Evolutionary conservation across 2,329 filamentous ascomycete species (phyloP).

Genomic region (Sphaerulina populicola): DNA sequence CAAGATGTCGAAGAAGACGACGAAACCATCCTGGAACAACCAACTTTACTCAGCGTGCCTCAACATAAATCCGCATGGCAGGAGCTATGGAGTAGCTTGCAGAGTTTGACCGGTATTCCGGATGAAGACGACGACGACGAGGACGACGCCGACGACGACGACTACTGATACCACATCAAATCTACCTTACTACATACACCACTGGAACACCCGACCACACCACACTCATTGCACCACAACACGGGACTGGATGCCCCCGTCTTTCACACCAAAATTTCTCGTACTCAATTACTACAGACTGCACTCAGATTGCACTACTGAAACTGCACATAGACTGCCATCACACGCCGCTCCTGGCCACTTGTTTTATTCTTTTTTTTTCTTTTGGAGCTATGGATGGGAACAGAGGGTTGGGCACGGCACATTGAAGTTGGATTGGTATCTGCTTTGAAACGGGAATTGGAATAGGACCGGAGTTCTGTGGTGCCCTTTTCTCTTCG

Average conservation of each 20-base stretch:
- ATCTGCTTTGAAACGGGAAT: not conserved
- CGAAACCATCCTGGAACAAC: constrained; percentile 6
- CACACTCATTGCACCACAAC: constrained; percentile 6
- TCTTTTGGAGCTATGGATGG: constrained; percentile 2
- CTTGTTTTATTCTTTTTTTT: not conserved
- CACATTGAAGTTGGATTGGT: constrained; percentile 1
- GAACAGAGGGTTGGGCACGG: constrained; percentile 1
- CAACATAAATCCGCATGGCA: constrained; percentile 28
- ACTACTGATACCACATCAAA: constrained; percentile 3
- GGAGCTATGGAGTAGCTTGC: constrained; percentile 31
- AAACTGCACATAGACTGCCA: not conserved
- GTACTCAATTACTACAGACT: constrained; percentile 1
- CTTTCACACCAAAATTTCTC: not conserved
- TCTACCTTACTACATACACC: not conserved
- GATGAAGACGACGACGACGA: constrained; percentile 23
- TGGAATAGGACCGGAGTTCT: not conserved
- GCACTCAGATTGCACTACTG: not conserved
- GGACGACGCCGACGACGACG: constrained; percentile 23
- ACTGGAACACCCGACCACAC: not conserved
- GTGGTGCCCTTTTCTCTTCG: not conserved
- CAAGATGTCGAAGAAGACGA: constrained; percentile 17
- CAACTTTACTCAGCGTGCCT: constrained; percentile 8
- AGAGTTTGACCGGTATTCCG: constrained; percentile 29
- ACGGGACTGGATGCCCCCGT: constrained; percentile 6
- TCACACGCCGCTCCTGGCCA: not conserved